These are phyloP conservation scores for Mortierella sp. DNA, from an alignment of 371 early-diverging fungal genomes.

Conservation along the genomic window DNA sequence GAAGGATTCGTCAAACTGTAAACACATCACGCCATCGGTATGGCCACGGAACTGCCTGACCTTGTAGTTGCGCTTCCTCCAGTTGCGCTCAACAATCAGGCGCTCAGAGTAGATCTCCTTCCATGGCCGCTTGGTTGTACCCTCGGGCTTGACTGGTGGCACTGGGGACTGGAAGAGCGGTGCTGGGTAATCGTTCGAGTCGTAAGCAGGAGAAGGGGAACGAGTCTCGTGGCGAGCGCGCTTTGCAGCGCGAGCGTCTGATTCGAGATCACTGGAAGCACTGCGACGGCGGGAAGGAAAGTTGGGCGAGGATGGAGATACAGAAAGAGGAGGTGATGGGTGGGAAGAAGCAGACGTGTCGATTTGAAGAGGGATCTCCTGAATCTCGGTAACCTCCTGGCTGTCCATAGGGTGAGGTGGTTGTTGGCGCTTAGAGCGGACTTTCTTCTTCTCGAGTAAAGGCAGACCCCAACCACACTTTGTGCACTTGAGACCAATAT, in stretches of 20 bases:
- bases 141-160: conserved; percentile 37
- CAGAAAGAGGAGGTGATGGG: conserved; percentile 34
- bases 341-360: conserved; percentile 17
- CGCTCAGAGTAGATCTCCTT: conserved; percentile 89
- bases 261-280: conserved; percentile 25
- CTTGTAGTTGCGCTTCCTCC: conserved; percentile 81
- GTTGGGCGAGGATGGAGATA: conserved; percentile 17
- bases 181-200: neutral
- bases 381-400: conserved; percentile 6
- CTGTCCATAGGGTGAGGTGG: conserved; percentile 6
- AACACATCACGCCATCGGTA: conserved; percentile 89
- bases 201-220: conserved; percentile 22
- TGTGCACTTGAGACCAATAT: conserved; percentile 94
- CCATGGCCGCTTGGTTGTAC: conserved; percentile 71
- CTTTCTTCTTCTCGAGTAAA: conserved; percentile 67
- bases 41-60: conserved; percentile 77
- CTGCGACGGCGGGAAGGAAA: conserved; percentile 35
- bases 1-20: conserved; percentile 87
- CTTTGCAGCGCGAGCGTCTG: conserved; percentile 26
- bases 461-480: conserved; percentile 98
- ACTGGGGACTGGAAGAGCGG: conserved; percentile 41
- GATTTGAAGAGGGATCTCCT: neutral
- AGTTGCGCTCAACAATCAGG: conserved; percentile 86
- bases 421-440: conserved; percentile 29
- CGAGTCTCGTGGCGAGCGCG: conserved; percentile 23